A percentile compares a stretch with the other conserved stretches of the same genome.
Evolutionary conservation across 2,329 filamentous ascomycete species (phyloP).

Genomic region (Clonostachys chloroleuca): DNA sequence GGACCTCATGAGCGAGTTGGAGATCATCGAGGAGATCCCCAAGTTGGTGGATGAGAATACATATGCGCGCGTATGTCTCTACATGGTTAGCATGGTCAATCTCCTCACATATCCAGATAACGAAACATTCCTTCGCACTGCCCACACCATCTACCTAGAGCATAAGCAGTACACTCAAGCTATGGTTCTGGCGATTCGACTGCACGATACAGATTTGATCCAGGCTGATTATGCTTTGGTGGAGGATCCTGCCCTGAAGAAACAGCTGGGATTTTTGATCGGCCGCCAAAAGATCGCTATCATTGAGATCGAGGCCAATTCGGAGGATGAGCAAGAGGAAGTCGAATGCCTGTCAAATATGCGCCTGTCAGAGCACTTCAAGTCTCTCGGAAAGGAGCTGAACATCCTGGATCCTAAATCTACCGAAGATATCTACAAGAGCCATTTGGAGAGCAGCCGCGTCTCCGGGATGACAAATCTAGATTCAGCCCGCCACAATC

Average conservation of each 20-base stretch:
- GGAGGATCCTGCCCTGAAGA: constrained; percentile 76
- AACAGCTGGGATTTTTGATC: constrained; percentile 91
- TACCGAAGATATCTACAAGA: constrained; percentile 99
- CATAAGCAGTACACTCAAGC: constrained; percentile 94
- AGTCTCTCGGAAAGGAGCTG: constrained; percentile 87
- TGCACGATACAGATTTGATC: constrained; percentile 85
- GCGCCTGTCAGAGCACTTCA: constrained; percentile 87
- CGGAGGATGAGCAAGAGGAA: constrained; percentile 67
- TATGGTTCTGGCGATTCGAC: constrained; percentile 86
- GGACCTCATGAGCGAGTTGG: constrained; percentile 92
- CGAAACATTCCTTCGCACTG: constrained; percentile 87
- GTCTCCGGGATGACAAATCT: constrained; percentile 91
- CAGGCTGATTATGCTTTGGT: constrained; percentile 76
- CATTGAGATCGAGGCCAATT: constrained; percentile 63
- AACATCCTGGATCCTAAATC: constrained; percentile 96
- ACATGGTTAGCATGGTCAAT: constrained; percentile 99
- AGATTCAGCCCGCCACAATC: constrained; percentile 92
- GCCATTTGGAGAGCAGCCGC: constrained; percentile 90
- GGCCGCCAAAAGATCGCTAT: constrained; percentile 80
- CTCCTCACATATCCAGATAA: constrained; percentile 97
- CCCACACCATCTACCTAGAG: constrained; percentile 88
- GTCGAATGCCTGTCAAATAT: constrained; percentile 84
- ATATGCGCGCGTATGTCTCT: constrained; percentile 87
- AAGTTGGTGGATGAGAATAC: constrained; percentile 92
- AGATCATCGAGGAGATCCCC: constrained; percentile 91